Base-by-base conservation (phyloP, 139 green algal species). In the Chlamydomonas eustigma region DNA sequence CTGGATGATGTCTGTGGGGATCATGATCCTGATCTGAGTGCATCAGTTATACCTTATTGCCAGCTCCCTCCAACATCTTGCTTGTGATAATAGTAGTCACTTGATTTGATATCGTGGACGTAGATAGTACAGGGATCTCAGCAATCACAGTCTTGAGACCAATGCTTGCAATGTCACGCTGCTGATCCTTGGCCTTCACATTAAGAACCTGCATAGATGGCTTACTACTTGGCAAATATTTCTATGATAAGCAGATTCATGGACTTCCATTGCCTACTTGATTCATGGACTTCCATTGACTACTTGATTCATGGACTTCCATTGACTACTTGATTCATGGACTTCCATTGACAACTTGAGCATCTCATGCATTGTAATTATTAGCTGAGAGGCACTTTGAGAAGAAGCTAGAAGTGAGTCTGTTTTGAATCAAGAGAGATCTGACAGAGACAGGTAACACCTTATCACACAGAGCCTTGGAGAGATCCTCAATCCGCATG, bases 81-180 rank as follows among this genome's bases (percentile, higher is more conserved):
- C 68, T 76, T 0, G 58, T 39, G 24, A 86, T 84, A 50, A 85
- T 79, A 76, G 52, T 12, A 32, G 77, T 73, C 4, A 25, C 39
- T n/a, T 44, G 83, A 30, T 38, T 74, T 3, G 66, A 77, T 32
- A 91, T 81, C 34, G 50, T 87, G 37, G 50, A 77, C 3, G 64
- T 77, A 34, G 89, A 81, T 33, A 70, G 78, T 1, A 50, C 71
- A 1, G 50, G 71, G 12, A 86, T 73, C 63, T 92, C 88, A 22
- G 72, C 65, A 12, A 96, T 81, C 25, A 96, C 79, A 0, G 90
- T 93, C 77, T 97, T 97, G 0, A 98, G 76, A 2, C 88, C 91
- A 50, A 97, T 94, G 71, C 71, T 79, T 4, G 90, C 90, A 32
- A 92, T 90, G 65, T 98, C 93, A 0, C 90, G 80, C 74, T 76